Percentiles rank a stretch among this genome's conserved stretches.
These are phyloP conservation scores for Sclerotinia borealis DNA, from an alignment of 2,329 filamentous ascomycete species.

Conservation along the genomic window DNA sequence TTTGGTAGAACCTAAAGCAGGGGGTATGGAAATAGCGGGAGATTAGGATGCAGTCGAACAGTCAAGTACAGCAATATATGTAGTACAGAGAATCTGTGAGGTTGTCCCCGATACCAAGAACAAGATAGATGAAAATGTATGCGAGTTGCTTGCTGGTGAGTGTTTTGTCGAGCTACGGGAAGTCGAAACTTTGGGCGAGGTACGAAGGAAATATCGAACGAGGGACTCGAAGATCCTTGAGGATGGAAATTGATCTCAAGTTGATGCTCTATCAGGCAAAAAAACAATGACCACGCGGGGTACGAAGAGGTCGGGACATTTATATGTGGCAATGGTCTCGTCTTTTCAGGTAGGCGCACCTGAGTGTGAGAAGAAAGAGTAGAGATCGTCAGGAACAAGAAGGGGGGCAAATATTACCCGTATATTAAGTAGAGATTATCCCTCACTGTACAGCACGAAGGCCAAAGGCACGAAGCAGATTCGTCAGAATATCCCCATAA, in stretches of 20 bases:
- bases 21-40: background rate
- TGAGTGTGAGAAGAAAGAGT: conserved; percentile 1
- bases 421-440: background rate
- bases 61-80: background rate
- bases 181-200: background rate
- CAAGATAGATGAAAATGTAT: background rate
- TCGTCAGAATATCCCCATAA: background rate
- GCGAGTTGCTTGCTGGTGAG: background rate
- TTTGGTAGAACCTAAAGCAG: background rate
- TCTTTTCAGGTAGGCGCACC: background rate
- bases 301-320: background rate
- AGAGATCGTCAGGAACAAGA: conserved; percentile 12
- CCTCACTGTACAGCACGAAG: background rate
- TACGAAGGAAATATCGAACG: background rate
- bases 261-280: background rate
- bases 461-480: background rate
- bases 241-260: background rate
- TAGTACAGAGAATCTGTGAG: background rate
- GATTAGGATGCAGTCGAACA: background rate
- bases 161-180: background rate
- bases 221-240: background rate
- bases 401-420: background rate
- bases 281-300: background rate
- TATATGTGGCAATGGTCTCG: background rate
- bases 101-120: background rate